Base-by-base conservation (phyloP, 345 rosid species). In the Euphorbia tirucalli region DNA sequence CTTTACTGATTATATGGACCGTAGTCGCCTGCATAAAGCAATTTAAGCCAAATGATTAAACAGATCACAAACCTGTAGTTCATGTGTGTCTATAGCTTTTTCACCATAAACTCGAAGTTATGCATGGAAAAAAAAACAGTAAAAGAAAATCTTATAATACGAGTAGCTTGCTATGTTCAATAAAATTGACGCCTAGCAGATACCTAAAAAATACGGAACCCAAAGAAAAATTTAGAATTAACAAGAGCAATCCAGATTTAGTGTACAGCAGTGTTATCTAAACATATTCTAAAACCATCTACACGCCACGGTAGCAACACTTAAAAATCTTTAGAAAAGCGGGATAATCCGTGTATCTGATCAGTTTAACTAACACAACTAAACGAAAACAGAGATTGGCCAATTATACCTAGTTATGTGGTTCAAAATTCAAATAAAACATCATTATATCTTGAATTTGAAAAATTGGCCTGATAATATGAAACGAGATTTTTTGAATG, bases 21-120 rank as follows among this genome's bases (percentile, higher is more conserved):
- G 39, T 8, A 41, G 48, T 67, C 50, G 61, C 49, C 72, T 52
- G 52, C 0, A 64, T 31, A 50, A 63, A 39, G 35, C 67, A 62
- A 46, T 13, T 59, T 35, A 24, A 61, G 39, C 25, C 4, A 48
- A 64, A 68, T 22, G n/a, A n/a, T 27, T 6, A 48, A 48, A 22
- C 18, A 61, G 52, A 7, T 46, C 10, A 11, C 14, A 13, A 46
- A 16, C 52, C 14, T 7, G 8, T 2, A 6, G 44, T 37, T 13
- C 49, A 44, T 13, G 15, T 35, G n/a, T 13, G 19, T 46, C 18
- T 41, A 10, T 5, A 32, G 22, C 66, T 7, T 48, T 21, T 9
- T 37, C 18, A 9, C 13, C 61, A 61, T 18, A 32, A 35, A 32
- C 11, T 24, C 14, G 48, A 13, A 16, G 6, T 6, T 31, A 61